Evolutionary conservation across 192 early-diverging fungal genomes (phyloP).

Genomic region (Backusella morwellensis): DNA sequence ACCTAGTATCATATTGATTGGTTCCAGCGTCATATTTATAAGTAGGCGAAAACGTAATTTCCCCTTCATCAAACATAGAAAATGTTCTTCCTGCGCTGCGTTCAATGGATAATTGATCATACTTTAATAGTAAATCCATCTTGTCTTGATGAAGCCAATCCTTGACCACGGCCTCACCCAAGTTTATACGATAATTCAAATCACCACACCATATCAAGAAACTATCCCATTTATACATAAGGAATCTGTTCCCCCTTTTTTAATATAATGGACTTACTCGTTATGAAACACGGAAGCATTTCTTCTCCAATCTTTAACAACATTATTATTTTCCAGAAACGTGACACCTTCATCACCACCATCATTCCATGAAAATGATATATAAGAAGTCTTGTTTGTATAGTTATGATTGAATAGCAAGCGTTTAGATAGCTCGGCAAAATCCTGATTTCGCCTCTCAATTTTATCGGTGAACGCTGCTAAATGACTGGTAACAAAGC

Average conservation of each 20-base stretch:
- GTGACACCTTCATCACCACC: constrained; percentile 36
- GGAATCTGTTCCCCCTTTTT: constrained; percentile 23
- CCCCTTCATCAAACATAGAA: constrained; percentile 77
- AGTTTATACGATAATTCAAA: constrained; percentile 86
- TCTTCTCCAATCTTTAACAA: constrained; percentile 12
- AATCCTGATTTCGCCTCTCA: constrained; percentile 91
- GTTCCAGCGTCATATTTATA: constrained; percentile 94
- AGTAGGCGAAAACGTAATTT: constrained; percentile 79
- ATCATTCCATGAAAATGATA: constrained; percentile 25
- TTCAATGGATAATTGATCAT: constrained; percentile 83
- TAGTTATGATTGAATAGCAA: constrained; percentile 50
- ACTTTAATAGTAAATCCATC: constrained; percentile 61
- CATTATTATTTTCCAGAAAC: constrained; percentile 17
- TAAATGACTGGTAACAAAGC: constrained; percentile 89
- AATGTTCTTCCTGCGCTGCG: constrained; percentile 69
- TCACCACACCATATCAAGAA: constrained; percentile 93
- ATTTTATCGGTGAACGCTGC: constrained; percentile 79
- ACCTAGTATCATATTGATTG: constrained; percentile 75
- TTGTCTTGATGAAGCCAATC: constrained; percentile 49
- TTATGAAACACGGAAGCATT: constrained; percentile 62
- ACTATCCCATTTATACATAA: constrained; percentile 25
- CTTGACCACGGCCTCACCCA: constrained; percentile 63
- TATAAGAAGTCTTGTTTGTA: constrained; percentile 11
- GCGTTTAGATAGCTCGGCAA: constrained; percentile 76
- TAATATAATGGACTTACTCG: constrained; percentile 51